phyloP scores from a whole-genome alignment of 345 rosid genomes.

The Eucalyptus brandiana region DNA sequence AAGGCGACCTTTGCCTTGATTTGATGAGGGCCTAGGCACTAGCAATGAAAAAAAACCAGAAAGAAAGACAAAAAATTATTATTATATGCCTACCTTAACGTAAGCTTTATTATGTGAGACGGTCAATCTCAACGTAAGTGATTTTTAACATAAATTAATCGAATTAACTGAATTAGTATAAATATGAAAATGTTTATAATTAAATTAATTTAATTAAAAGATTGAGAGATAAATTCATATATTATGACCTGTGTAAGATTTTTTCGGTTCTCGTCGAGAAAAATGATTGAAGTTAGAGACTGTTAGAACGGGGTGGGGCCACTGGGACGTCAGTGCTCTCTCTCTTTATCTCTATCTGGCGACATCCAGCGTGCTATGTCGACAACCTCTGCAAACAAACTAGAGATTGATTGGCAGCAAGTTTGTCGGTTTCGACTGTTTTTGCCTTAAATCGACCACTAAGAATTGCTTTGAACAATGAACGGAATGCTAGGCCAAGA shows the following conservation, averaged over 20 bases:
- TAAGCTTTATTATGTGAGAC: too few species aligned
- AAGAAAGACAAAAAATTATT: too few species aligned
- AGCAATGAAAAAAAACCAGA: not conserved
- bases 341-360: not conserved
- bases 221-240: too few species aligned
- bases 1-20: not conserved
- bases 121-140: fast-evolving
- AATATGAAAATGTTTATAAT: too few species aligned
- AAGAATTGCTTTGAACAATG: not conserved
- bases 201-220: too few species aligned
- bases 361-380: not conserved
- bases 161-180: fast-evolving
- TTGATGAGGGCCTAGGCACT: fast-evolving
- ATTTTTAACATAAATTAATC: too few species aligned
- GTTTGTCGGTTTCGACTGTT: not conserved
- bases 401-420: not conserved
- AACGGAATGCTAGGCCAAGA: not conserved
- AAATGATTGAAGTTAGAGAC: not conserved
- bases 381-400: not conserved
- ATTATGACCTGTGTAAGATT: too few species aligned
- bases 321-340: not conserved
- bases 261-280: too few species aligned
- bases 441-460: not conserved
- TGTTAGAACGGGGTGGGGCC: not conserved
- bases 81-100: too few species aligned